A percentile compares a stretch with the other conserved stretches of the same genome.
Conservation (phyloP, 2,329 filamentous ascomycete species). For the Fusarium armeniacum region DNA sequence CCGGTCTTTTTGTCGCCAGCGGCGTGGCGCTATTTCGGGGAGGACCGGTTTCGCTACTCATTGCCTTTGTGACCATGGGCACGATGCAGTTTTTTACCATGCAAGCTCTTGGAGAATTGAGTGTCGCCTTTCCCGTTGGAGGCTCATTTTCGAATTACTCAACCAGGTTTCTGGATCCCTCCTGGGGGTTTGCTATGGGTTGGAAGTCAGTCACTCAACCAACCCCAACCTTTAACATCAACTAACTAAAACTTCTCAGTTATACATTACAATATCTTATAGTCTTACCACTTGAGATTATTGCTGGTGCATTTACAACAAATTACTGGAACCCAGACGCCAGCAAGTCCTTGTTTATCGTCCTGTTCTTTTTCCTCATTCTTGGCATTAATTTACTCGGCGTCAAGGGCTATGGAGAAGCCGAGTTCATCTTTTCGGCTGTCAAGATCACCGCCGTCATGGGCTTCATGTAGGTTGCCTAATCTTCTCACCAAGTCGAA, state of each 20-base stretch:
- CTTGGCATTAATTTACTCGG: slow-evolving; percentile 88
- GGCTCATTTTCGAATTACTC: slow-evolving; percentile 94
- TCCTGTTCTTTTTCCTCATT: slow-evolving; percentile 82
- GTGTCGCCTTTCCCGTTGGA: slow-evolving; percentile 88
- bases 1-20: slow-evolving; percentile 90
- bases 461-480: slow-evolving; percentile 80
- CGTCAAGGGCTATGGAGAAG: slow-evolving; percentile 88
- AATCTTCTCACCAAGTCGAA: not conserved
- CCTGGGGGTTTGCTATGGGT: slow-evolving; percentile 95
- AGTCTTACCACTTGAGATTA: slow-evolving; percentile 85
- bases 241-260: slow-evolving; percentile 56
- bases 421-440: slow-evolving; percentile 87
- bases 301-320: slow-evolving; percentile 86
- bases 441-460: slow-evolving; percentile 89
- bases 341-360: slow-evolving; percentile 81
- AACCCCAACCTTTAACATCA: not conserved
- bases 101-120: slow-evolving; percentile 90
- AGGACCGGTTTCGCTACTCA: slow-evolving; percentile 81
- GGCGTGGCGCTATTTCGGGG: slow-evolving; percentile 77
- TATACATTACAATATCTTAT: slow-evolving; percentile 91
- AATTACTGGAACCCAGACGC: slow-evolving; percentile 79
- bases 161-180: slow-evolving; percentile 92
- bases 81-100: slow-evolving; percentile 92
- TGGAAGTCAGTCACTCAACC: slow-evolving; percentile 75
- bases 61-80: slow-evolving; percentile 82